Evolutionary conservation across 2,329 filamentous ascomycete species (phyloP).

Genomic region (Pseudogymnoascus sp.): DNA sequence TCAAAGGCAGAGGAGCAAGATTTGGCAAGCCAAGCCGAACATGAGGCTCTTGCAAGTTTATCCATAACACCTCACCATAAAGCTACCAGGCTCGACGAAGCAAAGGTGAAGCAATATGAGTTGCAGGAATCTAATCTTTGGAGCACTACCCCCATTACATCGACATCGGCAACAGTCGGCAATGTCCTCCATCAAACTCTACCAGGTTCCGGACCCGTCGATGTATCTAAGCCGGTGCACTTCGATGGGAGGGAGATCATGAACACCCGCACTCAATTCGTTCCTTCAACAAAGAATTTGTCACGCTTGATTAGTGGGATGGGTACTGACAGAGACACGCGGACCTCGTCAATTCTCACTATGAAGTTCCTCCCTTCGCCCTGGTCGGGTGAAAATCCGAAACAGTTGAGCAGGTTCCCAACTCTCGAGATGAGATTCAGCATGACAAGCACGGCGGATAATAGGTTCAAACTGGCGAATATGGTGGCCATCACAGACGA

Average conservation of each 20-base stretch:
- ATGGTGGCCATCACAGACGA: conserved; percentile 20
- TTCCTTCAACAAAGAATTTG: conserved; percentile 5
- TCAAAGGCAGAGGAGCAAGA: background rate
- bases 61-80: background rate
- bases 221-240: background rate
- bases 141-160: background rate
- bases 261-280: background rate
- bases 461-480: conserved; percentile 11
- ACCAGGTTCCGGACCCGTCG: background rate
- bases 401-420: conserved; percentile 22
- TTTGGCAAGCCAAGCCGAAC: background rate
- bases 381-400: background rate
- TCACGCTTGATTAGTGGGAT: background rate
- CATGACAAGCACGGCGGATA: conserved; percentile 13
- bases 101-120: background rate
- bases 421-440: conserved; percentile 23
- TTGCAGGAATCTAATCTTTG: background rate
- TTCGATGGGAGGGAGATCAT: background rate
- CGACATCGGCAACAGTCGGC: background rate
- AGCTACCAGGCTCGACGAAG: background rate
- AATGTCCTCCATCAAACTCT: background rate
- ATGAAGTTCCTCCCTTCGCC: conserved; percentile 11
- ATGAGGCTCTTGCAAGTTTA: background rate
- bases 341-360: background rate
- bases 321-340: background rate